phyloP scores from a whole-genome alignment of 2,329 filamentous ascomycete genomes.

The Fusarium pilosicola region DNA sequence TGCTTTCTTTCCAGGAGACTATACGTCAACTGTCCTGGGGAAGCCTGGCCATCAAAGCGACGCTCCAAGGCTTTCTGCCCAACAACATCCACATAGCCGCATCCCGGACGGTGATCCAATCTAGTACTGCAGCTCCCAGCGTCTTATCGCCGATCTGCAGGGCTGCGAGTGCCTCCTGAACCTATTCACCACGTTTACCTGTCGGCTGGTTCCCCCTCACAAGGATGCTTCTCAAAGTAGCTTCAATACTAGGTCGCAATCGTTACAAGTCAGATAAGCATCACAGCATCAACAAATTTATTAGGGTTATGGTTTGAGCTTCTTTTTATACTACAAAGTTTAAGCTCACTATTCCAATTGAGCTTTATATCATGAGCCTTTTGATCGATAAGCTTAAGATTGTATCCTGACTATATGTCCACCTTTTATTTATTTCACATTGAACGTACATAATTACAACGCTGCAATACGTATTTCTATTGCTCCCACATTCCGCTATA shows the following conservation, averaged over 20 bases:
- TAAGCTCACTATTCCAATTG: too few relatives aligned
- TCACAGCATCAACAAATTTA: too few relatives aligned
- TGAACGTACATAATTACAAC: too few relatives aligned
- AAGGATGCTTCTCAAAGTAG: background rate
- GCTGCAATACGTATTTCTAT: too few relatives aligned
- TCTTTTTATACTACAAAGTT: too few relatives aligned
- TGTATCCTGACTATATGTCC: too few relatives aligned
- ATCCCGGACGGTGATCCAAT: rapidly evolving
- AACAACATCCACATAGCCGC: background rate
- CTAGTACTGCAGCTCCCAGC: background rate
- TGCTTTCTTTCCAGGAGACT: slow-evolving; percentile 44
- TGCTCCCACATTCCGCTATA: background rate
- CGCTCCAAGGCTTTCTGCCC: background rate
- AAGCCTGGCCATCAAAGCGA: background rate
- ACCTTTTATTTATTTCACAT: too few relatives aligned
- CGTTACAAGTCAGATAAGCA: too few relatives aligned
- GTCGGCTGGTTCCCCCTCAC: background rate
- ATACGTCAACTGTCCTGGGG: slow-evolving; percentile 47
- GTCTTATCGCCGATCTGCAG: background rate
- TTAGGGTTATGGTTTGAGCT: too few relatives aligned
- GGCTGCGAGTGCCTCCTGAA: background rate
- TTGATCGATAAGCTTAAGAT: too few relatives aligned
- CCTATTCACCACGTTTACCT: background rate
- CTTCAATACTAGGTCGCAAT: background rate
- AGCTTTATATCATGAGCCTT: too few relatives aligned